Evolutionary conservation across 2,329 filamentous ascomycete genomes (phyloP).

Genomic region (Ceratocystis cubensis): DNA sequence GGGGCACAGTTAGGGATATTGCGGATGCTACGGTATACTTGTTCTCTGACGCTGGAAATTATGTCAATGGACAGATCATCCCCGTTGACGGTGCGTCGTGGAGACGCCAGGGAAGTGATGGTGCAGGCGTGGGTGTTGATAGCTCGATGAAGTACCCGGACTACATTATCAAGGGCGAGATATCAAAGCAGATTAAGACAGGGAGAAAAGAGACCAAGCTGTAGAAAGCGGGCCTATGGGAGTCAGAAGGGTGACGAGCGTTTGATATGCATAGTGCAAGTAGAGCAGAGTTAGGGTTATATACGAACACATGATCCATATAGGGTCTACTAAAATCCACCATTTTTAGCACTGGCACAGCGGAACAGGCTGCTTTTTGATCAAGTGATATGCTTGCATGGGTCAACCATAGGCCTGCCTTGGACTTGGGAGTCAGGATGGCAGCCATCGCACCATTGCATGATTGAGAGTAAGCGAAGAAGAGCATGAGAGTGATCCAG

Average conservation of each 20-base stretch:
- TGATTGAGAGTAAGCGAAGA: background rate
- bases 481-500: background rate
- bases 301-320: background rate
- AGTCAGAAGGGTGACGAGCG: too few relatives aligned
- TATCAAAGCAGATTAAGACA: conserved; percentile 29
- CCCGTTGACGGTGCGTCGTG: conserved; percentile 57
- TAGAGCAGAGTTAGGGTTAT: background rate
- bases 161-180: conserved; percentile 31
- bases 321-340: background rate
- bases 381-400: conserved; percentile 8
- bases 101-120: conserved; percentile 36
- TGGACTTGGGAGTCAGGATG: background rate
- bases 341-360: background rate
- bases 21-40: conserved; percentile 84
- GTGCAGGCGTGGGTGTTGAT: conserved; percentile 36
- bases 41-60: conserved; percentile 75
- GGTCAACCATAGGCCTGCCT: background rate
- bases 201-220: conserved; percentile 33
- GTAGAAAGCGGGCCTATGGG: background rate
- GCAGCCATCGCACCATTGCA: background rate
- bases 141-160: conserved; percentile 41
- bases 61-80: conserved; percentile 69
- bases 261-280: background rate
- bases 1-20: conserved; percentile 74
- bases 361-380: background rate